Conservation (phyloP, 2,329 filamentous ascomycete species). For the Pseudogymnoascus sp. region DNA sequence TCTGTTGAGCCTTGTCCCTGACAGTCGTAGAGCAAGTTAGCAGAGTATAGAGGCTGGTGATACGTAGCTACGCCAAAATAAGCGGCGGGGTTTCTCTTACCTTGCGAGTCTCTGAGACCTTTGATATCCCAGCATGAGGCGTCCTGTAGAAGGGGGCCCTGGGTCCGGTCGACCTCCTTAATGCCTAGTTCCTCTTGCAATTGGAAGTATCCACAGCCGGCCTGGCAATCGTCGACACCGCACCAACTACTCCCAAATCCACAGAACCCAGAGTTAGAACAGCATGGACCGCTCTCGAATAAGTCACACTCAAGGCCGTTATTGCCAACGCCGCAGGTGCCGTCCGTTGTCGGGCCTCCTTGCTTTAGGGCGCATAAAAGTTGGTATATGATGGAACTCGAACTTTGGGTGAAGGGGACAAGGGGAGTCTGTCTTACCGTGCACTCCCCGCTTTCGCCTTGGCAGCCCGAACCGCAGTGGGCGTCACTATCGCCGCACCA, state of each 20-base stretch:
- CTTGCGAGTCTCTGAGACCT: neutral
- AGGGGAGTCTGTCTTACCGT: neutral
- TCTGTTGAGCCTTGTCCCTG: neutral
- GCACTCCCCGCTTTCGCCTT: neutral
- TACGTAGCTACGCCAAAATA: neutral
- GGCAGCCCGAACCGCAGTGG: slow-evolving; percentile 11
- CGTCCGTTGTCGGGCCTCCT: neutral
- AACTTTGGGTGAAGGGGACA: neutral
- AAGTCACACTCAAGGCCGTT: neutral
- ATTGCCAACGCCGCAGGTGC: neutral
- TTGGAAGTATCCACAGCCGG: neutral
- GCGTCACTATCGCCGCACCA: slow-evolving; percentile 14
- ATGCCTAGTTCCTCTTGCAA: neutral
- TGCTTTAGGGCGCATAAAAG: neutral
- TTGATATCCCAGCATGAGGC: neutral
- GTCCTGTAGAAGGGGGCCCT: neutral
- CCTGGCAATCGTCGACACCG: neutral
- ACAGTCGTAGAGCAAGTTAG: neutral
- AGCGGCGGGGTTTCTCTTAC: neutral
- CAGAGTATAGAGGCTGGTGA: neutral
- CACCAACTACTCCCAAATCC: neutral
- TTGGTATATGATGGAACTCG: neutral
- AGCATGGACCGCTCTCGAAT: neutral
- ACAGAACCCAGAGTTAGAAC: neutral
- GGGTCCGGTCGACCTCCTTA: neutral